These are phyloP conservation scores for Aschersonia sp. DNA, from an alignment of 2,329 filamentous ascomycete species.

Conservation along the genomic window DNA sequence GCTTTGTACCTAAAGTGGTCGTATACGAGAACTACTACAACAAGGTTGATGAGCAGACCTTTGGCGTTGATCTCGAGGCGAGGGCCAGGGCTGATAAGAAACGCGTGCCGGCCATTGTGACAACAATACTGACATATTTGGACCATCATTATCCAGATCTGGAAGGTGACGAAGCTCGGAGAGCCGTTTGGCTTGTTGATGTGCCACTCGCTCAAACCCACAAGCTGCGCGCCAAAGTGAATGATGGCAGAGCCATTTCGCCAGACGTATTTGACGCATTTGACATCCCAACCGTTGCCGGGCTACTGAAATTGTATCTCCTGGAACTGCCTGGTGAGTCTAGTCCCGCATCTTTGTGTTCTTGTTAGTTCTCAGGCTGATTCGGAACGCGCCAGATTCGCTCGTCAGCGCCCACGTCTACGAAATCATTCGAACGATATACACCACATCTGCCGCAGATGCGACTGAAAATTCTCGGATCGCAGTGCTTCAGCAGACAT, in stretches of 20 bases:
- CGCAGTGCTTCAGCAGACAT: conserved; percentile 84
- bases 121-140: conserved; percentile 83
- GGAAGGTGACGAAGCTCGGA: conserved; percentile 85
- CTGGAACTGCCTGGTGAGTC: conserved; percentile 78
- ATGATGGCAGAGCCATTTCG: conserved; percentile 70
- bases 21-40: conserved; percentile 99
- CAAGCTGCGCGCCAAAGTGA: conserved; percentile 66
- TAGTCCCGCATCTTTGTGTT: background rate
- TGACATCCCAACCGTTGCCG: conserved; percentile 88
- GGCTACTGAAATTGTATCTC: conserved; percentile 83
- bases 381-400: conserved; percentile 49
- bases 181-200: conserved; percentile 87
- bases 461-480: conserved; percentile 65
- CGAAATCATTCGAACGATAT: conserved; percentile 96
- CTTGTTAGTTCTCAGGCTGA: background rate
- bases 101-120: conserved; percentile 83
- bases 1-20: conserved; percentile 77
- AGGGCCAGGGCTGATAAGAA: conserved; percentile 88
- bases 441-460: conserved; percentile 67
- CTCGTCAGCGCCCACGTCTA: conserved; percentile 96
- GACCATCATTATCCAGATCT: conserved; percentile 96
- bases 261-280: conserved; percentile 70
- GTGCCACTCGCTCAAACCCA: conserved; percentile 77
- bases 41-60: conserved; percentile 91
- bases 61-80: conserved; percentile 94